Conservation (phyloP, 163 green algal genomes). For the Prototheca wickerhamii region DNA sequence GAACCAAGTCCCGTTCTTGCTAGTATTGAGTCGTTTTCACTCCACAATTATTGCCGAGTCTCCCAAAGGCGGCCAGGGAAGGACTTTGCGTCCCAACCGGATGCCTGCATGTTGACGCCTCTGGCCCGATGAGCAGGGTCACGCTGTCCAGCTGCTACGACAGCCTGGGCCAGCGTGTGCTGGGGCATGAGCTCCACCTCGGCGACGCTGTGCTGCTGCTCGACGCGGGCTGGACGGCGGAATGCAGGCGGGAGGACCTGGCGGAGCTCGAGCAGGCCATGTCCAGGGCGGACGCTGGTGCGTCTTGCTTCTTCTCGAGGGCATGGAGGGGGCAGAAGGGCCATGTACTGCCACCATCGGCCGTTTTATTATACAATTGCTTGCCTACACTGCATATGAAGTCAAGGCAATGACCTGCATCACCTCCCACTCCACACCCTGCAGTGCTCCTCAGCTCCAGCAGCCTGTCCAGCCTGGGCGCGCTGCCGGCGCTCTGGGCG, state of each 20-base stretch:
- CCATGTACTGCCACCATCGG: too few relatives aligned
- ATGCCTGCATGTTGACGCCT: too few relatives aligned
- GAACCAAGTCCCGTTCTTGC: too few relatives aligned
- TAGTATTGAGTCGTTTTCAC: too few relatives aligned
- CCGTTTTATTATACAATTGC: too few relatives aligned
- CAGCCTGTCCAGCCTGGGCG: slow-evolving; percentile 62
- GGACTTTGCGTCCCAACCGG: too few relatives aligned
- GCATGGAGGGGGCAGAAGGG: background rate
- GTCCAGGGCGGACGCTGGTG: background rate
- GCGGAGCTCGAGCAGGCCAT: slow-evolving; percentile 36
- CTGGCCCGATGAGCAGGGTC: too few relatives aligned
- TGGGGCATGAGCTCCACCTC: slow-evolving; percentile 58
- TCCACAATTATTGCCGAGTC: too few relatives aligned
- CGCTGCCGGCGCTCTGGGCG: slow-evolving; percentile 63
- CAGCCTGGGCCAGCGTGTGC: slow-evolving; percentile 19
- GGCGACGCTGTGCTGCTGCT: slow-evolving; percentile 57
- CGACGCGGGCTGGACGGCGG: slow-evolving; percentile 70
- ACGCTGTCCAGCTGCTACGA: background rate
- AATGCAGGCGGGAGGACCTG: slow-evolving; percentile 36
- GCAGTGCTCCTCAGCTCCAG: slow-evolving; percentile 73
- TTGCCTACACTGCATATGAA: background rate
- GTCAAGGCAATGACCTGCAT: background rate
- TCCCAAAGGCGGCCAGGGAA: too few relatives aligned
- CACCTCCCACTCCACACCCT: background rate
- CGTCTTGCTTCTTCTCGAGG: background rate